A percentile compares a stretch with the other conserved stretches of the same genome.
Conservation (phyloP, 2,329 filamentous ascomycete species). For the Balansia obtecta region DNA sequence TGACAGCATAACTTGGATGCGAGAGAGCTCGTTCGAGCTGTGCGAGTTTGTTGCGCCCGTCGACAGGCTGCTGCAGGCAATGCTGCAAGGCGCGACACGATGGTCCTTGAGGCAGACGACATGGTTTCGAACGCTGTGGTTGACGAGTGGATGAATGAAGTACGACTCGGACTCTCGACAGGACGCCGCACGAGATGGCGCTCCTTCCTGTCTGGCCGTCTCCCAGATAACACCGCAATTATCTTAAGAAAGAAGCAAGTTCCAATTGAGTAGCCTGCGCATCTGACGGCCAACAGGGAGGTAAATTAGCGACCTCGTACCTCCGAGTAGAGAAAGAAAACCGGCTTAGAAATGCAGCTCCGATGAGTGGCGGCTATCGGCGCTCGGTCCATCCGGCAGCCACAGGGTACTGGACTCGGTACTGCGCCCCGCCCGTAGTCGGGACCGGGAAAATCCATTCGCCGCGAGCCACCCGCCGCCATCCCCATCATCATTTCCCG, state of each 20-base stretch:
- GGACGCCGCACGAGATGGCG: neutral
- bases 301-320: neutral
- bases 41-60: slow-evolving; percentile 15
- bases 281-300: neutral
- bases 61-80: slow-evolving; percentile 19
- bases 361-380: slow-evolving; percentile 8
- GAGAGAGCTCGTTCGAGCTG: slow-evolving; percentile 7
- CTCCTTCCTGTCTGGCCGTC: too few species aligned
- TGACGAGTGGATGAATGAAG: neutral
- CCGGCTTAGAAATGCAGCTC: slow-evolving; percentile 9
- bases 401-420: too few species aligned
- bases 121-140: slow-evolving; percentile 7
- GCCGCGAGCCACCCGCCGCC: slow-evolving; percentile 12
- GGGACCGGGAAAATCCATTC: slow-evolving; percentile 24
- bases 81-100: slow-evolving; percentile 20
- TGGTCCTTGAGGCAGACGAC: slow-evolving; percentile 20
- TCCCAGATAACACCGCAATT: too few species aligned
- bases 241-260: neutral
- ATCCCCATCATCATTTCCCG: slow-evolving; percentile 11
- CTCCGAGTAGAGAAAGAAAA: slow-evolving; percentile 2
- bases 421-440: neutral
- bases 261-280: neutral
- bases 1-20: neutral
- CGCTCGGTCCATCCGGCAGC: too few species aligned
- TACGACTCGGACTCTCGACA: neutral